phyloP scores from a whole-genome alignment of 768 basidiomycete genomes.

The Lentinula guzmanii region DNA sequence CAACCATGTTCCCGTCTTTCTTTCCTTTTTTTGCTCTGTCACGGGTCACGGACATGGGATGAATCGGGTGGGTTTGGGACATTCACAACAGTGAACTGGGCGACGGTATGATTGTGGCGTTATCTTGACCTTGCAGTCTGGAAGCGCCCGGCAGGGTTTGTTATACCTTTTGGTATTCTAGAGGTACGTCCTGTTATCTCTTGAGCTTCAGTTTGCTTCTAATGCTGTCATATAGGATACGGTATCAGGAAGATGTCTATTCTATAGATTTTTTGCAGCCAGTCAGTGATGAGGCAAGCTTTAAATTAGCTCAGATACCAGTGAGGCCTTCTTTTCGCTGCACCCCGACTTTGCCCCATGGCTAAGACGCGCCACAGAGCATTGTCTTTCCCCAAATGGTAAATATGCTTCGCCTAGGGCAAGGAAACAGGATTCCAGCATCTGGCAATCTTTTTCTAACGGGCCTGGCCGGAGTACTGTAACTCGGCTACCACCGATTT shows the following conservation, averaged over 20 bases:
- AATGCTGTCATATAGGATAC: constrained; percentile 45
- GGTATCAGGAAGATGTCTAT: constrained; percentile 64
- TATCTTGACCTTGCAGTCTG: constrained; percentile 47
- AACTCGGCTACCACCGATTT: constrained; percentile 54
- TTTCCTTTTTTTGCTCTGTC: too few relatives aligned
- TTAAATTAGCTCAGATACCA: constrained; percentile 10
- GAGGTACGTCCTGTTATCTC: constrained; percentile 46
- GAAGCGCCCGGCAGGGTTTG: constrained; percentile 85
- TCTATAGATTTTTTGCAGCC: constrained; percentile 38
- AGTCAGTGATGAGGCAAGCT: constrained; percentile 16
- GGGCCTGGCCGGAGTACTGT: constrained; percentile 9
- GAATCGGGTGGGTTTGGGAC: too few relatives aligned
- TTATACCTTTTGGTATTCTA: constrained; percentile 88
- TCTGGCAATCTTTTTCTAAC: constrained; percentile 26
- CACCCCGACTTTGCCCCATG: constrained; percentile 29
- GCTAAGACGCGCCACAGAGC: constrained; percentile 16
- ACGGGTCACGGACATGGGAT: too few relatives aligned
- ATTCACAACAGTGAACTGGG: too few relatives aligned
- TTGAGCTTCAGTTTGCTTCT: constrained; percentile 3
- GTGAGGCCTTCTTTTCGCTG: constrained; percentile 28
- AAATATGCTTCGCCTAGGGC: constrained; percentile 4
- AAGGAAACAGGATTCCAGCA: constrained; percentile 18
- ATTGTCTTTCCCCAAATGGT: background rate
- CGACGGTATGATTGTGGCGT: too few relatives aligned
- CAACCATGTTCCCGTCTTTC: too few relatives aligned